A percentile compares a stretch with the other conserved stretches of the same genome.
phyloP scores from a whole-genome alignment of 208 protist species.

The Tetramitus jugosus region DNA sequence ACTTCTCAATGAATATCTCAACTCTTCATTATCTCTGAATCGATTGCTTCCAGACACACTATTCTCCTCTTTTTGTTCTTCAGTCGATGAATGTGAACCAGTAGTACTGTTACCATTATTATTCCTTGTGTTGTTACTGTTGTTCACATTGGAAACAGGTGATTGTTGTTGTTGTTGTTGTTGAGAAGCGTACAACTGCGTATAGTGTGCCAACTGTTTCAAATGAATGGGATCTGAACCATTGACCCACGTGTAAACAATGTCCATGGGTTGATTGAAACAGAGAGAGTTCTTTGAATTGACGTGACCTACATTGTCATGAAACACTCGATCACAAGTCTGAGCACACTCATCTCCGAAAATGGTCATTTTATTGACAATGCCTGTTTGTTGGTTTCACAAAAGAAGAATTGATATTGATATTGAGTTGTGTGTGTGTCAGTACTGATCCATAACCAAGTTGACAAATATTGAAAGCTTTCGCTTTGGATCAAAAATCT shows the following conservation, averaged over 20 bases:
- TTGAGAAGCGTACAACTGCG: too few relatives aligned
- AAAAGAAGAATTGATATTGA: too few relatives aligned
- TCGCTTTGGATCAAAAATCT: not conserved
- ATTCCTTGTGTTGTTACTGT: too few relatives aligned
- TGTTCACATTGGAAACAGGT: too few relatives aligned
- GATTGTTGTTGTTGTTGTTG: too few relatives aligned
- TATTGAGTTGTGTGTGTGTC: too few relatives aligned
- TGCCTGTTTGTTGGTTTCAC: not conserved
- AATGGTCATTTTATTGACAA: not conserved
- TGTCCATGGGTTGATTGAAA: constrained; percentile 56
- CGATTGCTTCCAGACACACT: constrained; percentile 26
- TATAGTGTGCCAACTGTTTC: too few relatives aligned
- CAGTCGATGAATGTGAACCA: too few relatives aligned
- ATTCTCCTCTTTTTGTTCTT: too few relatives aligned
- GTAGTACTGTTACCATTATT: too few relatives aligned
- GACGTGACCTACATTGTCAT: constrained; percentile 47
- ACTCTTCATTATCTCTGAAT: constrained; percentile 77
- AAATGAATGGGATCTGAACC: constrained; percentile 62
- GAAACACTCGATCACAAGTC: constrained; percentile 22
- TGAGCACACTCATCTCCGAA: constrained; percentile 8
- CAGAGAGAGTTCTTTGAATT: constrained; percentile 44
- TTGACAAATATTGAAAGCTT: too few relatives aligned
- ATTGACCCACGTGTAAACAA: constrained; percentile 93
- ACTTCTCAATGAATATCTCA: constrained; percentile 81
- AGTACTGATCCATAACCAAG: too few relatives aligned